These are phyloP conservation scores for Pseudogymnoascus sp. DNA, from an alignment of 2,329 filamentous ascomycete genomes.

Conservation along the genomic window DNA sequence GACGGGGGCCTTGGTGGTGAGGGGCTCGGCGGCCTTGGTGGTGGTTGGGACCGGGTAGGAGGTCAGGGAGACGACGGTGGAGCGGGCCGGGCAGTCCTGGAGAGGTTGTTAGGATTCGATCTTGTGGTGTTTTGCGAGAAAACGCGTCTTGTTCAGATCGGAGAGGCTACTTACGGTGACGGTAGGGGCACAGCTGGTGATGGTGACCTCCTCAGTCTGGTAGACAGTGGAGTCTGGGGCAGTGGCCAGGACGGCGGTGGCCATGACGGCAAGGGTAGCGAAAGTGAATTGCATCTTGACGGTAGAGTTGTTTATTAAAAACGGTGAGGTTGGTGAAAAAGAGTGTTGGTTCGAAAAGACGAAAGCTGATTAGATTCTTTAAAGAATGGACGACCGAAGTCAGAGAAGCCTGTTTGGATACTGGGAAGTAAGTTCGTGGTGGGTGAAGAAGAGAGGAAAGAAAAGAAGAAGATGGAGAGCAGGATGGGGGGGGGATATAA, in stretches of 20 bases:
- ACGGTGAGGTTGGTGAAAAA: conserved; percentile 10
- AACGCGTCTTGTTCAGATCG: background rate
- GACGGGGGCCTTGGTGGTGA: background rate
- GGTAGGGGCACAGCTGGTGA: conserved; percentile 43
- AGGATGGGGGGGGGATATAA: background rate
- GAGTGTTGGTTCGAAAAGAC: conserved; percentile 18
- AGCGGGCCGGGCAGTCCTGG: conserved; percentile 17
- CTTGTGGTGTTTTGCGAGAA: background rate
- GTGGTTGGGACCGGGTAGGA: conserved; percentile 17
- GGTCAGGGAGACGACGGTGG: conserved; percentile 20
- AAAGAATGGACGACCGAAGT: conserved; percentile 29
- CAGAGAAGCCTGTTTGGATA: conserved; percentile 13
- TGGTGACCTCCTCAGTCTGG: conserved; percentile 43
- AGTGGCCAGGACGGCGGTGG: conserved; percentile 25
- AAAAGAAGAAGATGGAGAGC: conserved; percentile 8
- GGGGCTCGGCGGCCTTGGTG: background rate
- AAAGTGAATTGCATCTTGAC: conserved; percentile 34
- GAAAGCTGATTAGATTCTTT: conserved; percentile 17
- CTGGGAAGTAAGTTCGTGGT: background rate
- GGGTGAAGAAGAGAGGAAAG: conserved; percentile 8
- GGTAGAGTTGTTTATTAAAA: conserved; percentile 14
- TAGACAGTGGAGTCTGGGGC: conserved; percentile 34
- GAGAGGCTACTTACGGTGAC: conserved; percentile 25
- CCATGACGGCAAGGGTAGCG: conserved; percentile 28
- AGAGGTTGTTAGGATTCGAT: conserved; percentile 6